phyloP scores from a whole-genome alignment of 2,329 filamentous ascomycete species.

The Aspergillus tamarii region DNA sequence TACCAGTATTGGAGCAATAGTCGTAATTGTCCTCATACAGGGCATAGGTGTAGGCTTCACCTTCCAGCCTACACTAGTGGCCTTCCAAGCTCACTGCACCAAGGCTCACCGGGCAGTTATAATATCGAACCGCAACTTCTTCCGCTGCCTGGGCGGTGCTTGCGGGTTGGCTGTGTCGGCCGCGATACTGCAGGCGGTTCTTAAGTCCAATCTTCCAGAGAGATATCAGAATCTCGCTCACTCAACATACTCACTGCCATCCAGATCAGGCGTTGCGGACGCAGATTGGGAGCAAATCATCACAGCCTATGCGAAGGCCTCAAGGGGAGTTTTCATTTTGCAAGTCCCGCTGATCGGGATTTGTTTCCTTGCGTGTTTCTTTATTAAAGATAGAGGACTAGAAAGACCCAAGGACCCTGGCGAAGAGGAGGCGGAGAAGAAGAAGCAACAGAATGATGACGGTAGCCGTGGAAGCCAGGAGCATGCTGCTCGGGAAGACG shows the following conservation, averaged over 20 bases:
- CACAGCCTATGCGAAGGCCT: constrained; percentile 58
- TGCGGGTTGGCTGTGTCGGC: constrained; percentile 62
- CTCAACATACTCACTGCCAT: constrained; percentile 44
- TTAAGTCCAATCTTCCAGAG: constrained; percentile 44
- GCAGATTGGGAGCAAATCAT: constrained; percentile 48
- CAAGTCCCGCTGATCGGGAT: constrained; percentile 58
- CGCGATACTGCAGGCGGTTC: constrained; percentile 50
- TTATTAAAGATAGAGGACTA: constrained; percentile 57
- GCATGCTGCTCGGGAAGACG: background rate
- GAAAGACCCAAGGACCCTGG: constrained; percentile 36
- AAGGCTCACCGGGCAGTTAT: constrained; percentile 64
- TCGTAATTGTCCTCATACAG: constrained; percentile 54
- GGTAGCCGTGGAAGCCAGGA: constrained; percentile 23
- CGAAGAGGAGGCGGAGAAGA: constrained; percentile 31
- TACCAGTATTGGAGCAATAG: constrained; percentile 53
- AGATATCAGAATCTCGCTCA: constrained; percentile 43
- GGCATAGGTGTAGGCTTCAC: constrained; percentile 58
- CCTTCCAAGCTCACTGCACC: constrained; percentile 60
- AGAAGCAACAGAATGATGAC: constrained; percentile 33
- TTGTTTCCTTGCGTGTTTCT: constrained; percentile 54
- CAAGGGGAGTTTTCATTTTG: constrained; percentile 59
- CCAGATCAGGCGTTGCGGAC: constrained; percentile 30
- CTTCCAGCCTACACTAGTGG: constrained; percentile 59
- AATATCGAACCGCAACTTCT: constrained; percentile 65
- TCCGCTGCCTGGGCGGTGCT: constrained; percentile 62